phyloP scores from a whole-genome alignment of 192 early-diverging fungal genomes.

The Coemansia sp. region DNA sequence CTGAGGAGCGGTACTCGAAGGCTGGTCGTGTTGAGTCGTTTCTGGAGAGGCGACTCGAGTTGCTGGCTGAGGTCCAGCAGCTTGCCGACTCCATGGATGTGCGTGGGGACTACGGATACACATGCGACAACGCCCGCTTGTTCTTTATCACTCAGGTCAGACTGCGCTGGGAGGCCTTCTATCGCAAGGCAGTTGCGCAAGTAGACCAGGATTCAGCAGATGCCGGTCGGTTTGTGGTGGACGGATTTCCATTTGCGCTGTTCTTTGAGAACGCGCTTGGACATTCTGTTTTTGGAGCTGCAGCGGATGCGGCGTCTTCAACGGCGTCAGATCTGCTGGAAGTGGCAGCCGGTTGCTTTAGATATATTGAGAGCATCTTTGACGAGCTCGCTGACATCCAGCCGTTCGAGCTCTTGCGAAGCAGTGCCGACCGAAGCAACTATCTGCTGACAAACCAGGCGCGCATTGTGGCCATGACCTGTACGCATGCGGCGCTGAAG shows the following conservation, averaged over 20 bases:
- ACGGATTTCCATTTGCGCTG: slow-evolving; percentile 76
- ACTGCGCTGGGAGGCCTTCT: slow-evolving; percentile 74
- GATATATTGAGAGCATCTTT: slow-evolving; percentile 79
- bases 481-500: slow-evolving; percentile 93
- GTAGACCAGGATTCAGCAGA: not conserved
- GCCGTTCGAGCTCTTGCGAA: slow-evolving; percentile 90
- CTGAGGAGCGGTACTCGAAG: slow-evolving; percentile 81
- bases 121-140: slow-evolving; percentile 91
- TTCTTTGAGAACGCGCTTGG: slow-evolving; percentile 70
- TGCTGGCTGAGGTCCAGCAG: slow-evolving; percentile 76
- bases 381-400: slow-evolving; percentile 87
- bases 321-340: slow-evolving; percentile 59
- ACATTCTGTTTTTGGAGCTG: slow-evolving; percentile 62
- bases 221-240: slow-evolving; percentile 9
- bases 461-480: slow-evolving; percentile 96
- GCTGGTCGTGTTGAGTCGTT: slow-evolving; percentile 94
- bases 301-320: slow-evolving; percentile 26
- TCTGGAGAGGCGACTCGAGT: slow-evolving; percentile 71
- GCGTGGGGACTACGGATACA: slow-evolving; percentile 82
- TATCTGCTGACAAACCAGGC: slow-evolving; percentile 96
- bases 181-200: slow-evolving; percentile 13
- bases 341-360: slow-evolving; percentile 76
- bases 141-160: slow-evolving; percentile 81
- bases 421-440: slow-evolving; percentile 75
- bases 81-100: slow-evolving; percentile 77